Evolutionary conservation across 2,329 filamentous ascomycete genomes (phyloP).

Genomic region (Pseudocercospora musae): DNA sequence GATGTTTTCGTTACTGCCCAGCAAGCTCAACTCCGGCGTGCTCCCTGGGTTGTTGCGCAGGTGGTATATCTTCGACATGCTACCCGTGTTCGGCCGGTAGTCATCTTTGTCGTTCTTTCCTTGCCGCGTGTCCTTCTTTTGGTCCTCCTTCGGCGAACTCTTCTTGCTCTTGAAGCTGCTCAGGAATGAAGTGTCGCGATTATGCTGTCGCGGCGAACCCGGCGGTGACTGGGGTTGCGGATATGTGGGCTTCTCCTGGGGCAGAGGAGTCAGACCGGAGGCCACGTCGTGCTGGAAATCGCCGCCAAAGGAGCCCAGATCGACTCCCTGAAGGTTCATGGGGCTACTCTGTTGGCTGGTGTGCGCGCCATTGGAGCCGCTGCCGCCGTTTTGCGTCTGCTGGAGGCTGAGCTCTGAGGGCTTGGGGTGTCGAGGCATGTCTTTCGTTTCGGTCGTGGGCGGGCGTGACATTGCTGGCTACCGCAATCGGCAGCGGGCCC

Average conservation of each 20-base stretch:
- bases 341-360: constrained; percentile 32
- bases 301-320: constrained; percentile 38
- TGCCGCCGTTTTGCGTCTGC: constrained; percentile 21
- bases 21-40: constrained; percentile 45
- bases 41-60: constrained; percentile 46
- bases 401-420: constrained; percentile 33
- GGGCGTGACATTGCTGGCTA: constrained; percentile 19
- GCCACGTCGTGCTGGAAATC: constrained; percentile 29
- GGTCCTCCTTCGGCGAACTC: constrained; percentile 18
- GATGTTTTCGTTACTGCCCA: constrained; percentile 32
- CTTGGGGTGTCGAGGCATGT: constrained; percentile 33
- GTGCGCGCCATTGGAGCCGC: constrained; percentile 14
- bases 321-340: constrained; percentile 36
- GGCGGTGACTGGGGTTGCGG: constrained; percentile 29
- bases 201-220: constrained; percentile 26
- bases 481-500: constrained; percentile 24
- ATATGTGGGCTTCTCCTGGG: constrained; percentile 21
- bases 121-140: constrained; percentile 22
- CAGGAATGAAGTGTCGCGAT: constrained; percentile 29
- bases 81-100: constrained; percentile 31
- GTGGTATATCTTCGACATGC: constrained; percentile 38
- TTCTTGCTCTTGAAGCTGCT: constrained; percentile 28
- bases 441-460: constrained; percentile 7
- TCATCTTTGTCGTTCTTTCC: constrained; percentile 30
- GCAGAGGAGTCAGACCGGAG: constrained; percentile 22